phyloP scores from a whole-genome alignment of 164 flowering plant species.

The Liriodendron chinense region DNA sequence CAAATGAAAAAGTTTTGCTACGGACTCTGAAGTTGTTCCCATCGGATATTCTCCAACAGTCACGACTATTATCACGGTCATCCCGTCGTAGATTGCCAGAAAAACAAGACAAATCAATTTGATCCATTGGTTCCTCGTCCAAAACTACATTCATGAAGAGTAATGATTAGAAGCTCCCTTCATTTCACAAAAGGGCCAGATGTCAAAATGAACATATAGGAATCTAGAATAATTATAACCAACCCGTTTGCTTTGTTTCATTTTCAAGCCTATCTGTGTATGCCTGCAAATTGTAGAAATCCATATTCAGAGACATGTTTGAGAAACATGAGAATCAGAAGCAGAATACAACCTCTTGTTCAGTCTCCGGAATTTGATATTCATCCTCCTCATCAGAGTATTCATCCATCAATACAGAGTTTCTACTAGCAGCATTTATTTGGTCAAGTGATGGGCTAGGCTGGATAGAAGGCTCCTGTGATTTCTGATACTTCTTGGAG shows the following conservation, averaged over 20 bases:
- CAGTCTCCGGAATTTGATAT: constrained; percentile 63
- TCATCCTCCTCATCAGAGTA: constrained; percentile 96
- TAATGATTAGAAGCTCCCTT: not conserved
- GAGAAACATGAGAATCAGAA: not conserved
- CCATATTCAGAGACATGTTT: constrained; percentile 11
- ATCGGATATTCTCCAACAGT: constrained; percentile 90
- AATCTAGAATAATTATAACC: constrained; percentile 6
- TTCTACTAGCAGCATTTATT: constrained; percentile 53
- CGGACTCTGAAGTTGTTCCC: constrained; percentile 97
- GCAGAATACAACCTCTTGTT: constrained; percentile 64
- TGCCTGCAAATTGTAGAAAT: constrained; percentile 43
- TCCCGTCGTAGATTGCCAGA: constrained; percentile 76
- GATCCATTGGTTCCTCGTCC: constrained; percentile 67
- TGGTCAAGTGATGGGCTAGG: constrained; percentile 53
- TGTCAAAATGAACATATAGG: not conserved
- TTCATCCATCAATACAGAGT: constrained; percentile 80
- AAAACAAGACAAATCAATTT: constrained; percentile 82
- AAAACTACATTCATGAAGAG: constrained; percentile 30
- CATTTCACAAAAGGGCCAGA: constrained; percentile 7
- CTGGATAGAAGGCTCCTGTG: constrained; percentile 38
- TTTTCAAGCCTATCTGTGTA: constrained; percentile 33
- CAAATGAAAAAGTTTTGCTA: constrained; percentile 71
- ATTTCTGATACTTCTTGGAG: constrained; percentile 49
- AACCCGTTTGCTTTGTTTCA: constrained; percentile 66
- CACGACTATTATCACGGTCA: constrained; percentile 78